A percentile compares a stretch with the other conserved stretches of the same genome.
Conservation (phyloP, 2,329 filamentous ascomycete genomes). For the Fusarium cyanostomum region DNA sequence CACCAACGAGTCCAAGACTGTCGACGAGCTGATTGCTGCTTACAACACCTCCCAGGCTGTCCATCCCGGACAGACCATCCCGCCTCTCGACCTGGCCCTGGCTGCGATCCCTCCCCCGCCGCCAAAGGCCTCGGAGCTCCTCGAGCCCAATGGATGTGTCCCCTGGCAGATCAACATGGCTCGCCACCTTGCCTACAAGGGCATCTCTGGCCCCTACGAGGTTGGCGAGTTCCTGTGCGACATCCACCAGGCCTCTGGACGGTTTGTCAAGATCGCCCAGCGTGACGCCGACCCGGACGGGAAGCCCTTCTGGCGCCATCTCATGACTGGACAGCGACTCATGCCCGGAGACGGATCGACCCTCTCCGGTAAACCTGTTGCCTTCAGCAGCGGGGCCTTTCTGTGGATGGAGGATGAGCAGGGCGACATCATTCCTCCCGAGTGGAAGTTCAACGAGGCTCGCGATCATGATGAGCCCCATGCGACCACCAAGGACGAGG, state of each 20-base stretch:
- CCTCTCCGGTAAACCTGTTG: constrained; percentile 16
- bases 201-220: constrained; percentile 32
- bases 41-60: neutral
- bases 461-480: neutral
- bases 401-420: constrained; percentile 13
- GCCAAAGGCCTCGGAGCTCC: constrained; percentile 10
- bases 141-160: constrained; percentile 1
- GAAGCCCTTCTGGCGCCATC: constrained; percentile 19
- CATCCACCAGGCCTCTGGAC: constrained; percentile 14
- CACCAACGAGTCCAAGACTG: neutral
- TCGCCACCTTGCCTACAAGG: constrained; percentile 25
- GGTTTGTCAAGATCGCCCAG: constrained; percentile 25
- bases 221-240: constrained; percentile 37
- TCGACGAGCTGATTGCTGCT: neutral
- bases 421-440: constrained; percentile 1
- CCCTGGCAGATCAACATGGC: constrained; percentile 30
- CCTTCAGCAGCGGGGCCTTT: constrained; percentile 17
- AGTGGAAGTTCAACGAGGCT: constrained; percentile 24
- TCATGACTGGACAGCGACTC: constrained; percentile 11
- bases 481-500: neutral
- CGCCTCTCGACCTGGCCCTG: neutral
- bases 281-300: constrained; percentile 1
- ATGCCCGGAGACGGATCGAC: neutral
- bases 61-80: neutral
- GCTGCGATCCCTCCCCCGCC: constrained; percentile 5